phyloP scores from a whole-genome alignment of 441 rosid species.

The Jatropha podagrica region DNA sequence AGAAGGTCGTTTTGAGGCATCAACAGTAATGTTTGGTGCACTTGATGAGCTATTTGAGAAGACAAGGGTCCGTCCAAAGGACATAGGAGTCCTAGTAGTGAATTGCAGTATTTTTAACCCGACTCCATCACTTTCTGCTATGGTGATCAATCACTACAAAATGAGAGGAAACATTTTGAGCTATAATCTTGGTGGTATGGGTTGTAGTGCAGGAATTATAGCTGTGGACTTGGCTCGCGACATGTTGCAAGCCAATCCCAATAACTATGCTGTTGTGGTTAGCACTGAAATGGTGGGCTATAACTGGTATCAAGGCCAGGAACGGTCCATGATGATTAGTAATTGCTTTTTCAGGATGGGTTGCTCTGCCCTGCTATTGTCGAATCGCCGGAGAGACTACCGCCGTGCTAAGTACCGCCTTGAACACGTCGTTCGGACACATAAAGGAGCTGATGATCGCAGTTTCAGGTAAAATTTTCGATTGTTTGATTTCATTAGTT shows the following conservation, averaged over 20 bases:
- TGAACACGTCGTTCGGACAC: conserved; percentile 84
- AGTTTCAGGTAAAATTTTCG: conserved; percentile 65
- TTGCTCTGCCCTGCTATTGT: conserved; percentile 72
- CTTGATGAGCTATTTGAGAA: conserved; percentile 84
- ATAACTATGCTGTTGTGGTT: conserved; percentile 75
- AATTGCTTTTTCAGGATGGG: conserved; percentile 92
- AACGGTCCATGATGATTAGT: conserved; percentile 80
- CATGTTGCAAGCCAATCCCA: conserved; percentile 80
- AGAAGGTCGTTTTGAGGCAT: conserved; percentile 79
- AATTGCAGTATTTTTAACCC: conserved; percentile 94
- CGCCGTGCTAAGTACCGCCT: conserved; percentile 76
- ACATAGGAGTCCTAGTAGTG: conserved; percentile 84
- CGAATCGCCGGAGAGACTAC: conserved; percentile 76
- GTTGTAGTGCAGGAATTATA: conserved; percentile 90
- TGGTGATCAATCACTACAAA: conserved; percentile 88
- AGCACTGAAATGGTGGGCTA: conserved; percentile 94
- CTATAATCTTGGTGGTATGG: conserved; percentile 94
- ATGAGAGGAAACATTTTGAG: conserved; percentile 92
- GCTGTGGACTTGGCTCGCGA: conserved; percentile 77
- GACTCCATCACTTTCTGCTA: conserved; percentile 82
- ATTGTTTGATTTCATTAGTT: background rate
- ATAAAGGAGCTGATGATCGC: conserved; percentile 87
- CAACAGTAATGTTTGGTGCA: conserved; percentile 79
- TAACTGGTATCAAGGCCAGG: conserved; percentile 77
- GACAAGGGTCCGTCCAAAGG: conserved; percentile 74